These are phyloP conservation scores for Leucosporidium yakuticum DNA, from an alignment of 768 basidiomycete species.

Conservation along the genomic window DNA sequence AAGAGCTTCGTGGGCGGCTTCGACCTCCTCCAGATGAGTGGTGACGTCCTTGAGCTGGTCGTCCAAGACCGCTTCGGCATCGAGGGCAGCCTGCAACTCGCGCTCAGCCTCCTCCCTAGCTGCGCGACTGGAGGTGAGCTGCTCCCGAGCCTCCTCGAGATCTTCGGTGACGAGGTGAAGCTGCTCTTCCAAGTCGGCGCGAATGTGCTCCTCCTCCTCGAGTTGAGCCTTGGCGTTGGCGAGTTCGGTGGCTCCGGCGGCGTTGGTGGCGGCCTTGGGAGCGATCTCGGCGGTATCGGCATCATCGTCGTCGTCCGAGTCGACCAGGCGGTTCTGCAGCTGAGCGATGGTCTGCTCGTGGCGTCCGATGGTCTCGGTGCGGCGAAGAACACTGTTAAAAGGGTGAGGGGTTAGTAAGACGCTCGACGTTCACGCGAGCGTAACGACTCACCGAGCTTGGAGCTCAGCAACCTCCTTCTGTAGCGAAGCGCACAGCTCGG, in stretches of 20 bases:
- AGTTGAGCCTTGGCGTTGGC: not conserved
- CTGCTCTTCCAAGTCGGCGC: constrained; percentile 4
- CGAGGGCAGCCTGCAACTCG: not conserved
- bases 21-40: not conserved
- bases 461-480: constrained; percentile 5
- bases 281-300: constrained; percentile 3
- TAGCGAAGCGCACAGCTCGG: constrained; percentile 10
- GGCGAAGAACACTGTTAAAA: not conserved
- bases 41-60: not conserved
- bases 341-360: constrained; percentile 19
- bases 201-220: not conserved
- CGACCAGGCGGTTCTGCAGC: constrained; percentile 23
- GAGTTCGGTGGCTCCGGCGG: too few species aligned
- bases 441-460: not conserved
- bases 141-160: not conserved
- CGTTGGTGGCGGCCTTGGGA: not conserved
- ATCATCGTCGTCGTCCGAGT: constrained; percentile 21
- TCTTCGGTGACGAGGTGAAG: not conserved
- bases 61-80: not conserved
- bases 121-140: not conserved
- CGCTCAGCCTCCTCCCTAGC: not conserved
- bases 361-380: constrained; percentile 10
- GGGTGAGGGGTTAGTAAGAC: not conserved
- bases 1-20: not conserved
- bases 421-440: too few species aligned